Evolutionary conservation across 2,329 filamentous ascomycete genomes (phyloP), one percentile per base, ranked within the genome.

Genomic region (Fusarium proliferatum): DNA sequence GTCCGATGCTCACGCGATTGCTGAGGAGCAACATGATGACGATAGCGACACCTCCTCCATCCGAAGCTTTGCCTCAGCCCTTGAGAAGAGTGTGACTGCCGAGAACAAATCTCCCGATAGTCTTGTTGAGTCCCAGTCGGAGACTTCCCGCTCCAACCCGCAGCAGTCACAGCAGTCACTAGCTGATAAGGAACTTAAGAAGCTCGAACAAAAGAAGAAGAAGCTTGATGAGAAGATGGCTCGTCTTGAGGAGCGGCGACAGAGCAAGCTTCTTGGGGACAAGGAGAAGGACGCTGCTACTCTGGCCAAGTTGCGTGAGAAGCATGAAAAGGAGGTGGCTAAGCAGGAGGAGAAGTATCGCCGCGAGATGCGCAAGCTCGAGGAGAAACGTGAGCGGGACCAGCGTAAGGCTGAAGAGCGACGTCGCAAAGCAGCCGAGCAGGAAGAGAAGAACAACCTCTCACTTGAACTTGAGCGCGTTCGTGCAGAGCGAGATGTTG

Each of bases 291-390:
- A 91, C 51, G 84, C 83, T 56, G 80, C 84, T 3, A 84, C 85
- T 4, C 71, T 90, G 9, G 85, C 87, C 36, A 92, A 90, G 79
- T 85, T 90, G 12, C 86, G 88, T 36, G 89, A 92, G 78, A 91
- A 89, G 77, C 90, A 93, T 79, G 87, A 90, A 51, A 85, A 84
- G 53, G 90, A 92, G 72, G 79, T 91, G 1, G 88, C 88, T 48
- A 93, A 92, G 78, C 89, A 91, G 59, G 89, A 92, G 73, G 90
- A 90, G 39, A 92, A 91, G 74, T 91, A 91, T 75, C 86, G 88
- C 71, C 87, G 86, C 17, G 91, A 94, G 77, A 83, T 93, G 51
- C 84, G 84, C 70, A 92, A 91, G 80, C 82, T 93, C 5, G 89
- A 93, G 71, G 87, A 90, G 72, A 90, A 90, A 82, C 88, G 89